Percentiles rank a stretch among this genome's conserved stretches.
phyloP scores from a whole-genome alignment of 2,329 filamentous ascomycete species.

The Biscogniauxia sp. region DNA sequence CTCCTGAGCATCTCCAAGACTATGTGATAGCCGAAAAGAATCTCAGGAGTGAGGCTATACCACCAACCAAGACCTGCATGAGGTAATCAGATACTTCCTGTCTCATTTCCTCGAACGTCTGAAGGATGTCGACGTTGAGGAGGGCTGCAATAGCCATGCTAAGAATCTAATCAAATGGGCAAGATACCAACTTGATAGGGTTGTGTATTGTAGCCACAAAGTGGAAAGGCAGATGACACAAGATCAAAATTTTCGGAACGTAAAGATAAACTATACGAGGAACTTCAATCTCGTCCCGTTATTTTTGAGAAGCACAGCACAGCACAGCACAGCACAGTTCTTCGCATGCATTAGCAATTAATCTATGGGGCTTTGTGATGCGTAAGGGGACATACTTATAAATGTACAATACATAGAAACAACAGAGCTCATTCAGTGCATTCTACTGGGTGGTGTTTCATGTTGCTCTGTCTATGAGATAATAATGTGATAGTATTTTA shows the following conservation, averaged over 20 bases:
- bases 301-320: too few species aligned
- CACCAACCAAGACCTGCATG: background rate
- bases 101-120: background rate
- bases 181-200: background rate
- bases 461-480: too few species aligned
- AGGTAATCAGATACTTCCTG: background rate
- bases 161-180: conserved; percentile 1
- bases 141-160: background rate
- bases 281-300: too few species aligned
- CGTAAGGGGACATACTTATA: too few species aligned
- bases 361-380: too few species aligned
- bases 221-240: background rate
- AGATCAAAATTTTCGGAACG: background rate
- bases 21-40: background rate
- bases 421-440: too few species aligned
- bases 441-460: too few species aligned
- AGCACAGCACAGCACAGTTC: too few species aligned
- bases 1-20: background rate
- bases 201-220: background rate
- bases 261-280: background rate
- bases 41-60: background rate
- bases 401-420: too few species aligned
- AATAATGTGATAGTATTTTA: too few species aligned
- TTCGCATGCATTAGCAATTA: too few species aligned
- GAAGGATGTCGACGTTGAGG: background rate